Conservation (phyloP, 768 basidiomycete genomes). For the Pleurotus cornucopiae region DNA sequence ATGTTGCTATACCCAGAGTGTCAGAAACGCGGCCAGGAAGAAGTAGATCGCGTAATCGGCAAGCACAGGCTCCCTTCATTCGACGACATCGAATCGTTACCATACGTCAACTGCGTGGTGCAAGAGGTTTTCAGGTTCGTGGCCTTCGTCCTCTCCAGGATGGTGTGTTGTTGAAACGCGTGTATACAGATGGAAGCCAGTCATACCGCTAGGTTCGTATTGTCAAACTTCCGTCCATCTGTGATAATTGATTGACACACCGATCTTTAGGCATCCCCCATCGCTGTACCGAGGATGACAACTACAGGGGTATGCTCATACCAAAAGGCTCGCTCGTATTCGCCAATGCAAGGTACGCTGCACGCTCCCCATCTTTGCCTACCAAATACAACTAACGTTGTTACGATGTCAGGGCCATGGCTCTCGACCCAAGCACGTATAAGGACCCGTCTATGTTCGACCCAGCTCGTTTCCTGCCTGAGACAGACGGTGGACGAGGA, state of each 20-base stretch:
- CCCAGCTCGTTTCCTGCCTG: background rate
- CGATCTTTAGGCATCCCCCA: background rate
- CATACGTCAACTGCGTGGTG: background rate
- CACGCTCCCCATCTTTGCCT: no score
- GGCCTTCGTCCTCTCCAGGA: background rate
- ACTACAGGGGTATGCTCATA: constrained; percentile 2
- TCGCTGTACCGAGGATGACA: constrained; percentile 3
- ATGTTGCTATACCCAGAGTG: constrained; percentile 7
- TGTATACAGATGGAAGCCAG: background rate
- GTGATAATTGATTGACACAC: background rate
- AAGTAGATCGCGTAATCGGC: constrained; percentile 1
- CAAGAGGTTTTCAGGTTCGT: constrained; percentile 1
- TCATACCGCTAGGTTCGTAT: constrained; percentile 1
- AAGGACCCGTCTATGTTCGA: background rate
- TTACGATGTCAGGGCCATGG: background rate
- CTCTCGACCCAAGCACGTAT: background rate
- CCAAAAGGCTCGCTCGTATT: constrained; percentile 3
- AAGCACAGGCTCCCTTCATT: constrained; percentile 1
- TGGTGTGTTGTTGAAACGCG: background rate
- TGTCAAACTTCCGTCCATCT: background rate
- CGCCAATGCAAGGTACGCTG: constrained; percentile 1
- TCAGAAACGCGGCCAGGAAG: constrained; percentile 3
- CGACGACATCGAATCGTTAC: background rate
- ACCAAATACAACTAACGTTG: no score
- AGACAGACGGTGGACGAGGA: background rate